These are phyloP conservation scores for Neofusicoccum kwambonambiense DNA, from an alignment of 2,329 filamentous ascomycete species.

Conservation along the genomic window DNA sequence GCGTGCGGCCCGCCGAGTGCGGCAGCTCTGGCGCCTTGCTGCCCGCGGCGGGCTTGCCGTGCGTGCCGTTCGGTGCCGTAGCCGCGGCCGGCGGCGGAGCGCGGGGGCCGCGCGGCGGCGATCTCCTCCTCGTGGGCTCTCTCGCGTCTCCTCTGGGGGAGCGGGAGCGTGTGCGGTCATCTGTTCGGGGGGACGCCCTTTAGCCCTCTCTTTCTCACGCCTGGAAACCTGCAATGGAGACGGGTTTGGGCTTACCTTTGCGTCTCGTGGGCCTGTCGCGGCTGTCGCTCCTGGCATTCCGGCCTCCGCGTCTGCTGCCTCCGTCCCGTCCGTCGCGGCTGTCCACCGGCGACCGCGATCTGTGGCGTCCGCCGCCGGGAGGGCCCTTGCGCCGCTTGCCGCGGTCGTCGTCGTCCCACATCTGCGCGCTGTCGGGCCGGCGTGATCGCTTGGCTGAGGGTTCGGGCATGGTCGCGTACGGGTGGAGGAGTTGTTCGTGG, in stretches of 20 bases:
- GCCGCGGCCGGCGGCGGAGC: background rate
- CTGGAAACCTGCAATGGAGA: too few relatives aligned
- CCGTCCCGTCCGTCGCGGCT: conserved; percentile 21
- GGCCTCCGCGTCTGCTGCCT: conserved; percentile 20
- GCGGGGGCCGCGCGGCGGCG: conserved; percentile 11
- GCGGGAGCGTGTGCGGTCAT: background rate
- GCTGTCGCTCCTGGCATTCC: conserved; percentile 24
- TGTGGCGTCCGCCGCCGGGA: conserved; percentile 23
- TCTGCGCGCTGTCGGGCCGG: conserved; percentile 18
- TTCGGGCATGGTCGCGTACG: conserved; percentile 18
- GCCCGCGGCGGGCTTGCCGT: background rate
- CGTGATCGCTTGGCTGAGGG: conserved; percentile 19
- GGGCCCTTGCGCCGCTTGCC: background rate
- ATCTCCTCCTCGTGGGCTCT: background rate
- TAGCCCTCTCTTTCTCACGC: background rate
- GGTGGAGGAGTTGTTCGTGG: background rate
- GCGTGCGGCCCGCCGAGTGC: background rate
- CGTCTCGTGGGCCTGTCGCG: conserved; percentile 8
- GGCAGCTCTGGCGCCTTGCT: background rate
- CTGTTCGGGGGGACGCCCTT: background rate
- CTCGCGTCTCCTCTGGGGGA: background rate
- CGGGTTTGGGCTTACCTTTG: background rate
- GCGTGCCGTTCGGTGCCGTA: background rate
- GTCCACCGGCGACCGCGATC: conserved; percentile 26
- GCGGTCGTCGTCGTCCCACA: conserved; percentile 20